phyloP scores from a whole-genome alignment of 1,284 basidiomycete species.

The Moesziomyces globuligerus region DNA sequence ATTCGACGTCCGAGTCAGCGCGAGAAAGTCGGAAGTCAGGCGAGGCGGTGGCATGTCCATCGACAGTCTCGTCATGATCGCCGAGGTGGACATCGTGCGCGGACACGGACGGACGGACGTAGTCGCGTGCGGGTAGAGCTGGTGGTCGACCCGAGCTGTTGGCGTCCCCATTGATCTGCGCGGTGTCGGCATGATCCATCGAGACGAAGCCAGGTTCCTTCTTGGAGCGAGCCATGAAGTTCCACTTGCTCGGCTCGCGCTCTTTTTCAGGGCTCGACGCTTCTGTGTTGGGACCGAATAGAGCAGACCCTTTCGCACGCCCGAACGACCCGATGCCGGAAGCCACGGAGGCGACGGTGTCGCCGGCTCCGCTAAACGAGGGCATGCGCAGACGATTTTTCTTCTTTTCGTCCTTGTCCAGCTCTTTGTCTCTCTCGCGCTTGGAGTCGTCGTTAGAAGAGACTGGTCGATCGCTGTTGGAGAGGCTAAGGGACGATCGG shows the following conservation, averaged over 20 bases:
- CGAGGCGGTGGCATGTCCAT: constrained; percentile 6
- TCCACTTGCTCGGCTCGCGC: constrained; percentile 34
- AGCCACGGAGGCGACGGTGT: constrained; percentile 32
- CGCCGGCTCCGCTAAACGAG: constrained; percentile 28
- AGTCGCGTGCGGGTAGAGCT: constrained; percentile 15
- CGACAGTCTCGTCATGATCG: constrained; percentile 5
- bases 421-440: background rate
- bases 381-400: constrained; percentile 39
- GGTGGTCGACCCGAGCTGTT: constrained; percentile 8
- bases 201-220: constrained; percentile 38
- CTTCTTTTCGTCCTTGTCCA: constrained; percentile 20
- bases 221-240: constrained; percentile 22
- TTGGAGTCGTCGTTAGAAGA: constrained; percentile 14
- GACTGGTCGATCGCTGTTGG: constrained; percentile 8
- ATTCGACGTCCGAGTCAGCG: constrained; percentile 6
- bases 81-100: constrained; percentile 26
- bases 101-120: constrained; percentile 13
- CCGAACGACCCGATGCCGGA: constrained; percentile 34
- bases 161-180: background rate
- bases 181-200: constrained; percentile 22
- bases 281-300: constrained; percentile 9
- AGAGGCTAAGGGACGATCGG: constrained; percentile 28
- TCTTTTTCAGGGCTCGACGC: constrained; percentile 31
- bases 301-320: constrained; percentile 7
- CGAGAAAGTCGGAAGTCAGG: constrained; percentile 13